Base-by-base conservation (phyloP, 2,329 filamentous ascomycete species). In the Colletotrichum gigasporum region DNA sequence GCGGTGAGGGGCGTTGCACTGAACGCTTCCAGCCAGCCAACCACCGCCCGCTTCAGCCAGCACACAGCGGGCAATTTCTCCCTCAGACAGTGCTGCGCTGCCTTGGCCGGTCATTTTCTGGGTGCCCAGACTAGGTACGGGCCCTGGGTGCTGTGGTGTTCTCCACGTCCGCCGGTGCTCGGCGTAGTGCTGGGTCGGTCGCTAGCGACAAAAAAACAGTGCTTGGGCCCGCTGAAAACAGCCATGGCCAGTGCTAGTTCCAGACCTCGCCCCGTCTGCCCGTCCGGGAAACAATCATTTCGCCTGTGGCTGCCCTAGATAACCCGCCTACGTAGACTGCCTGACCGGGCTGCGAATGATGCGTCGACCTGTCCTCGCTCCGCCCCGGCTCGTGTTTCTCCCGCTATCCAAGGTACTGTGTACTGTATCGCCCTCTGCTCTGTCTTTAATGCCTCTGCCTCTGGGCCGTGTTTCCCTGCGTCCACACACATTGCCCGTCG, bases 221-320 rank as follows among this genome's bases (percentile, higher is more conserved):
- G 51, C 26, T 44, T 32, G 26, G 37, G 37, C 51, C n/a, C 51
- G 39, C 50, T 54, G 48, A 42, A 59, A 59, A 18, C 59, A 45
- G 53, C 44, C 22, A 34, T 51, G 52, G 35, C 51, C 50, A 20
- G 22, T 30, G 51, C 16, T 41, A 42, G 51, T 54, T 44, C 37
- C 26, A 54, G 51, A 42, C 47, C 34, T 26, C 32, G 32, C 48
- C 22, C 16, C 32, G n/a, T 9, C 24, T n/a, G 26, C 18, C 51
- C 32, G 44, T 44, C 24, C 18, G 16, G 44, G 51, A n/a, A 20
- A 32, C 24, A 24, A 7, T 39, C 51, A 24, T 52, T 12, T 52
- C 48, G 48, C 34, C 48, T 14, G 30, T 51, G 47, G 47, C 47
- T 51, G 47, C 32, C 20, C 30, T 37, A 26, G 7, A n/a, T n/a